Conservation (phyloP, 805 yeast species). For the Candida sakaeoensis region DNA sequence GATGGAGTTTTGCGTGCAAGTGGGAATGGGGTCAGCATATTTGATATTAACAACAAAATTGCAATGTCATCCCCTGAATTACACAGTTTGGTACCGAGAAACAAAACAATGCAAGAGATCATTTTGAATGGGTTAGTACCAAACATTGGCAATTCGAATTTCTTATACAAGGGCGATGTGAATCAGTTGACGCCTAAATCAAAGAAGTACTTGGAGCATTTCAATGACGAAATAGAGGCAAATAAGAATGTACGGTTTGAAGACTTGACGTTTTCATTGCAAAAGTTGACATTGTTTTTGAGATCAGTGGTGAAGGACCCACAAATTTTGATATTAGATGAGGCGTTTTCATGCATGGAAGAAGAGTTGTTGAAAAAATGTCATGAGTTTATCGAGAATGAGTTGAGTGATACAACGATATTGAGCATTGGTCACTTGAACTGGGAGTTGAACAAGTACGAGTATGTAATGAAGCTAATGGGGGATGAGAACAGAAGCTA, state of each 20-base stretch:
- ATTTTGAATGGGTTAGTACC: constrained; percentile 66
- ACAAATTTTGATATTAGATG: constrained; percentile 76
- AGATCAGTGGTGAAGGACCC: constrained; percentile 81
- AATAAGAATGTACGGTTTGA: constrained; percentile 42
- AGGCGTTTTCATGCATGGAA: constrained; percentile 90
- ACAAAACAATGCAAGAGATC: constrained; percentile 50
- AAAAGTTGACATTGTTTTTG: constrained; percentile 71
- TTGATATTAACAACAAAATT: constrained; percentile 71
- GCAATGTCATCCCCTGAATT: constrained; percentile 92
- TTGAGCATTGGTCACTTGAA: constrained; percentile 80
- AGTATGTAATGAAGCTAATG: constrained; percentile 33
- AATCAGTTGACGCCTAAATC: constrained; percentile 14
- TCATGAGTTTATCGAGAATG: constrained; percentile 23
- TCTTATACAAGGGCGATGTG: constrained; percentile 42
- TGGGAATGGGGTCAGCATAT: constrained; percentile 69
- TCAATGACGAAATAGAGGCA: constrained; percentile 28
- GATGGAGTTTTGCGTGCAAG: constrained; percentile 67
- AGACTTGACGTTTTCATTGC: constrained; percentile 63
- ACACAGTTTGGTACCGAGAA: constrained; percentile 76
- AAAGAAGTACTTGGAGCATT: constrained; percentile 16
- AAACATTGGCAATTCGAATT: constrained; percentile 56
- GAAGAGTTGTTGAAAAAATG: constrained; percentile 37
- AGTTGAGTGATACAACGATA: constrained; percentile 51
- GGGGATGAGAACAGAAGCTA: constrained; percentile 28
- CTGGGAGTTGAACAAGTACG: constrained; percentile 74